A percentile compares a stretch with the other conserved stretches of the same genome.
Evolutionary conservation across 768 basidiomycete genomes (phyloP).

Genomic region (Phallus indusiatus): DNA sequence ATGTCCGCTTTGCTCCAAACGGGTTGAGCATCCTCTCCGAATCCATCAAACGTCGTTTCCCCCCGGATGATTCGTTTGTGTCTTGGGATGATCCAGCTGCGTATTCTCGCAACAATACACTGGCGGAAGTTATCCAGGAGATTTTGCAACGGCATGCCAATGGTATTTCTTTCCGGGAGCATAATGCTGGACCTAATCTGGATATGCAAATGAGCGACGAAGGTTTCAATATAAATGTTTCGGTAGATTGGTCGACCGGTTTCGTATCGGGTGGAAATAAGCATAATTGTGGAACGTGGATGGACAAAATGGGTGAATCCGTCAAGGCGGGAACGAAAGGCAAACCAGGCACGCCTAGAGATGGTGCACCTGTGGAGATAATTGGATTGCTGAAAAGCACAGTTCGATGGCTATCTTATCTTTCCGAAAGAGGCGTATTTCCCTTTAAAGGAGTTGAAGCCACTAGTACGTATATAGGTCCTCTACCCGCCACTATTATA

Average conservation of each 20-base stretch:
- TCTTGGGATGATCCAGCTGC: constrained; percentile 80
- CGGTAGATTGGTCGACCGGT: constrained; percentile 95
- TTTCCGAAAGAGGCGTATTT: constrained; percentile 60
- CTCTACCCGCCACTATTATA: not conserved
- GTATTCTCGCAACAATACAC: constrained; percentile 68
- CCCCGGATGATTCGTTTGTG: constrained; percentile 89
- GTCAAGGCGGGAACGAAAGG: constrained; percentile 89
- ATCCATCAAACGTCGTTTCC: constrained; percentile 86
- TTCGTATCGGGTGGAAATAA: constrained; percentile 80
- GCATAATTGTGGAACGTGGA: constrained; percentile 90
- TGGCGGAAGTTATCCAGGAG: constrained; percentile 96
- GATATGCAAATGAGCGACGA: constrained; percentile 92
- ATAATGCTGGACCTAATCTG: constrained; percentile 94
- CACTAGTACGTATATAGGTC: constrained; percentile 43
- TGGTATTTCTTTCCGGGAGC: constrained; percentile 90
- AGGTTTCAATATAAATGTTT: constrained; percentile 89
- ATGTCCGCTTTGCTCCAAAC: constrained; percentile 72
- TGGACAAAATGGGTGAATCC: constrained; percentile 98
- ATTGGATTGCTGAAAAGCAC: constrained; percentile 90
- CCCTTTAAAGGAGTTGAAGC: constrained; percentile 86
- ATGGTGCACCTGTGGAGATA: constrained; percentile 94
- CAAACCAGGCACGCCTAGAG: constrained; percentile 89
- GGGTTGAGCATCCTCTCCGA: constrained; percentile 75
- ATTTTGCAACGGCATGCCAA: constrained; percentile 88
- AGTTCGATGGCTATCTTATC: constrained; percentile 72